Percentiles rank a stretch among this genome's conserved stretches.
Evolutionary conservation across 129 eudicot species (phyloP).

Genomic region (Flaveria robusta): DNA sequence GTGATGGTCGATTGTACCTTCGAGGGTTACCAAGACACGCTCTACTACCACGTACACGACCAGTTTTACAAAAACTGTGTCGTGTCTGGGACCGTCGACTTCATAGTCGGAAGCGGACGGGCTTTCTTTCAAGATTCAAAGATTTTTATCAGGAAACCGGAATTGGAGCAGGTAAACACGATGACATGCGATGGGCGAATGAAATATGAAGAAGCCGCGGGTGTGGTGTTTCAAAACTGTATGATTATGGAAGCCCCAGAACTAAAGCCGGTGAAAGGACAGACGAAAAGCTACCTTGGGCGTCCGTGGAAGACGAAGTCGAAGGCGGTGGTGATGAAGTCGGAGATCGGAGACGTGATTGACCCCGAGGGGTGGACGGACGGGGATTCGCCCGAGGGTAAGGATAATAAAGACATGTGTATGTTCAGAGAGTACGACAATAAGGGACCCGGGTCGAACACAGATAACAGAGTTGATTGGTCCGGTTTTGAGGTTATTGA

Average conservation of each 20-base stretch:
- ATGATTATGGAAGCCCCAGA: slow-evolving; percentile 39
- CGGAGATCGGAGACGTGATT: slow-evolving; percentile 46
- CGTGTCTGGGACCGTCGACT: slow-evolving; percentile 53
- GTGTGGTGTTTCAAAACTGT: slow-evolving; percentile 58
- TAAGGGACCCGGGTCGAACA: slow-evolving; percentile 48
- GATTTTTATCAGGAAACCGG: slow-evolving; percentile 38
- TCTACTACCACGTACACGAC: slow-evolving; percentile 49
- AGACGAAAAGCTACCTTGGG: slow-evolving; percentile 44
- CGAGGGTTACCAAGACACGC: slow-evolving; percentile 58
- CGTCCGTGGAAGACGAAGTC: slow-evolving; percentile 47
- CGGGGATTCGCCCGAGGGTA: slow-evolving; percentile 21
- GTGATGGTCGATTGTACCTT: slow-evolving; percentile 55
- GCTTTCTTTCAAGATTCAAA: slow-evolving; percentile 52
- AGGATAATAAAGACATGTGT: slow-evolving; percentile 33
- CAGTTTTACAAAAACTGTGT: slow-evolving; percentile 59
- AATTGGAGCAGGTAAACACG: slow-evolving; percentile 35
- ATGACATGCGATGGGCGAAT: slow-evolving; percentile 49
- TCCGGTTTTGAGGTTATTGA: slow-evolving; percentile 19
- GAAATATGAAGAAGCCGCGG: slow-evolving; percentile 25
- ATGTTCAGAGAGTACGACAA: slow-evolving; percentile 43
- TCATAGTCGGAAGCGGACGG: slow-evolving; percentile 53
- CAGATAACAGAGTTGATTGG: slow-evolving; percentile 34
- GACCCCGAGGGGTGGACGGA: slow-evolving; percentile 48
- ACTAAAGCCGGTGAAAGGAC: slow-evolving; percentile 30
- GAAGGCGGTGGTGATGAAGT: slow-evolving; percentile 38